phyloP scores from a whole-genome alignment of 108 stramenopile species.

The Phaeodactylum tricornutum region DNA sequence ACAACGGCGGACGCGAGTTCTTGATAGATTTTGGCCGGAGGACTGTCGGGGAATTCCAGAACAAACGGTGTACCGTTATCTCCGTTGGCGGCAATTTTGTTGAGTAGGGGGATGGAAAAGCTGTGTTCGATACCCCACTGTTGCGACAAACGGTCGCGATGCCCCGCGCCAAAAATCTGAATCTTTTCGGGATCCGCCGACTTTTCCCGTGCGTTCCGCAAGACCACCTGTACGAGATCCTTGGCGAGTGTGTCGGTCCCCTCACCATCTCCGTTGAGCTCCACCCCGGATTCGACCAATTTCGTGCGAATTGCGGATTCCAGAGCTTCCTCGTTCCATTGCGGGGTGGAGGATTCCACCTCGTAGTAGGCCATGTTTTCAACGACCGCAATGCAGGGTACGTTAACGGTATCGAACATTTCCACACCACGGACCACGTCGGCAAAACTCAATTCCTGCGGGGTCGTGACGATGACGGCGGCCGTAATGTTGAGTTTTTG shows the following conservation, averaged over 20 bases:
- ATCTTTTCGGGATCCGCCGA: not conserved
- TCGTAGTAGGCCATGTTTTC: conserved; percentile 96
- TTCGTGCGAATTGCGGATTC: conserved; percentile 27
- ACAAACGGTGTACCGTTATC: conserved; percentile 74
- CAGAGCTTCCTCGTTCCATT: conserved; percentile 27
- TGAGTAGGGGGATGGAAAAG: conserved; percentile 61
- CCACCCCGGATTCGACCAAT: conserved; percentile 14
- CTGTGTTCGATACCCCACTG: conserved; percentile 84
- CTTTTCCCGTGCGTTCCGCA: no score
- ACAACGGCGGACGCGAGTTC: conserved; percentile 58
- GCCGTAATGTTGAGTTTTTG: conserved; percentile 87
- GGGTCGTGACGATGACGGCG: conserved; percentile 97
- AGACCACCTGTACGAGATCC: conserved; percentile 36
- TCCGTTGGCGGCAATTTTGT: conserved; percentile 69
- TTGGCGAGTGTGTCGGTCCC: conserved; percentile 16
- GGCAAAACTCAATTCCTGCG: conserved; percentile 88
- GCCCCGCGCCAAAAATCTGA: conserved; percentile 72
- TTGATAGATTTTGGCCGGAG: conserved; percentile 50
- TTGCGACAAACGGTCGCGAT: conserved; percentile 56
- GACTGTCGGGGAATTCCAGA: conserved; percentile 51
- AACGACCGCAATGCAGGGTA: conserved; percentile 93
- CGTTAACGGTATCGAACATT: conserved; percentile 91
- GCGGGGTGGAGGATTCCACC: conserved; percentile 16
- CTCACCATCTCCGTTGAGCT: conserved; percentile 5
- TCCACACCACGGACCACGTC: conserved; percentile 96